Evolutionary conservation across 1,139 yeast genomes (phyloP), one percentile per base, ranked within the genome.

Genomic region (Hyphopichia pseudoburtonii): DNA sequence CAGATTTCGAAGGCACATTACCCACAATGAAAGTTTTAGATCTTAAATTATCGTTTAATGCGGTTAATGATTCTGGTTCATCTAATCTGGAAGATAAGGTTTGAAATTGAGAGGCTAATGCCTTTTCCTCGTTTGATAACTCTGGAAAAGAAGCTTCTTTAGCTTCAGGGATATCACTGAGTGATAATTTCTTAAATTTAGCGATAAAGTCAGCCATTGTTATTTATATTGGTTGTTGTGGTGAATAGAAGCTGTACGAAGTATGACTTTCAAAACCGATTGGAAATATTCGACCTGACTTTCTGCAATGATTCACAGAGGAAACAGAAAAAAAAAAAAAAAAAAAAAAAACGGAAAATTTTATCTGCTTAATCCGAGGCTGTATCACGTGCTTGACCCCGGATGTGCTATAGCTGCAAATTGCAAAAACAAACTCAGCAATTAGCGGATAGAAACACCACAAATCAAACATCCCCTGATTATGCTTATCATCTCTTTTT

Each of bases 31-130:
- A 90, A 28, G 95, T 85, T 48, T 77, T 71, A 43, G 74, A 61
- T 62, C 84, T 83, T 52, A 92, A 76, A 35, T 77, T 67, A 41
- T 80, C 80, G 62, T 90, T 90, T 51, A 92, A 74, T 40, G 76
- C 73, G 18, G 64, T 68, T 45, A 82, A 65, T 16, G 79, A 65
- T 40, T 74, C 81, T 30, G 83, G 80, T 41, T 70, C 76, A 41
- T 59, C 61, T 50, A 85, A 66, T 55, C 86, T 73, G 30, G 61
- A 62, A 18, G 90, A 73, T 41, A 88, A 74, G 9, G 95, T 82
- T 44, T 74, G 73, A 83, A 92, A 87, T 66, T 90, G 97, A 30
- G 87, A 75, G 46, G 78, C 74, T 49, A 84, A 73, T n/a, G 96
- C 96, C 50, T 73, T 70, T 65, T 75, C 74, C 50, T 77, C 82